A percentile compares a stretch with the other conserved stretches of the same genome.
Evolutionary conservation across 805 yeast genomes (phyloP).

Genomic region (Candida nonsorbophila): DNA sequence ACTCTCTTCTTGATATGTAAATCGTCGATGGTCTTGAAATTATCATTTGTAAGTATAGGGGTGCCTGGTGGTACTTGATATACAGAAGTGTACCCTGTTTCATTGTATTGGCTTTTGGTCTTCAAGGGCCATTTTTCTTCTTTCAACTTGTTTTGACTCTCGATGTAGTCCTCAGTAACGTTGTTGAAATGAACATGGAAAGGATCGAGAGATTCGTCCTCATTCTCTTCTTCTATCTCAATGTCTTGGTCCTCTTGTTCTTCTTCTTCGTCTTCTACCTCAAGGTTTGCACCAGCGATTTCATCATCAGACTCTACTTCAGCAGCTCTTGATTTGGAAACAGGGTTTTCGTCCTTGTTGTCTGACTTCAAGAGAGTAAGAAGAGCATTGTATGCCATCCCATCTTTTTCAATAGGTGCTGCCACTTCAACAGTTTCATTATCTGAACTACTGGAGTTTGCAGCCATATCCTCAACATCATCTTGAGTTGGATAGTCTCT

Average conservation of each 20-base stretch:
- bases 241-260: slow-evolving; percentile 16
- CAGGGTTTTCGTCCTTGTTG: slow-evolving; percentile 12
- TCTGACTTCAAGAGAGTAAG: slow-evolving; percentile 54
- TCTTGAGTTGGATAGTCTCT: slow-evolving; percentile 14
- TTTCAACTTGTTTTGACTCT: slow-evolving; percentile 17
- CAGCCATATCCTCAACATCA: slow-evolving; percentile 1
- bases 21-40: slow-evolving; percentile 5
- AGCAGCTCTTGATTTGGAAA: slow-evolving; percentile 9
- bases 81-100: slow-evolving; percentile 21
- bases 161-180: slow-evolving; percentile 33
- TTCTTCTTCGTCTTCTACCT: slow-evolving; percentile 14
- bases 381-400: slow-evolving; percentile 61
- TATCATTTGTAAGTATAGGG: slow-evolving; percentile 8
- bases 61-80: slow-evolving; percentile 30
- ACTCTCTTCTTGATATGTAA: slow-evolving; percentile 28
- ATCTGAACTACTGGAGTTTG: not conserved
- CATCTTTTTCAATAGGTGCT: slow-evolving; percentile 17
- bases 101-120: slow-evolving; percentile 12
- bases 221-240: slow-evolving; percentile 20
- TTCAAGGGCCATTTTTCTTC: slow-evolving; percentile 23
- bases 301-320: slow-evolving; percentile 22
- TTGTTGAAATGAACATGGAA: slow-evolving; percentile 72
- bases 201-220: slow-evolving; percentile 52
- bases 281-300: slow-evolving; percentile 27
- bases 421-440: slow-evolving; percentile 4